phyloP scores from a whole-genome alignment of 2,329 filamentous ascomycete species.

The Metarhizium robertsii region DNA sequence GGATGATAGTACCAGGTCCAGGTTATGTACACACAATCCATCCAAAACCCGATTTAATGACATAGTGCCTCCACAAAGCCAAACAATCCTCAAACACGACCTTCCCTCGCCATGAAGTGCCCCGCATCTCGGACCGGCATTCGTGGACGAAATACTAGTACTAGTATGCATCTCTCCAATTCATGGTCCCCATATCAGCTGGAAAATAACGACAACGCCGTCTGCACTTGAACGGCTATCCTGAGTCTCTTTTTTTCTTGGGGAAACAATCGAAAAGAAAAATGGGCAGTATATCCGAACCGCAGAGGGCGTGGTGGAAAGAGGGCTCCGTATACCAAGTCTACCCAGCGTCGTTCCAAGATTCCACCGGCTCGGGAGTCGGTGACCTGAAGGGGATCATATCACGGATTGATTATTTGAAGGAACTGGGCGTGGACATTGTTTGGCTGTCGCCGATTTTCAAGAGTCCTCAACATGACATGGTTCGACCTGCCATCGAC shows the following conservation, averaged over 20 bases:
- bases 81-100: background rate
- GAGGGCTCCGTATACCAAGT: conserved; percentile 52
- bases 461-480: conserved; percentile 51
- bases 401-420: conserved; percentile 44
- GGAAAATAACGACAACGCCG: background rate
- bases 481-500: conserved; percentile 29
- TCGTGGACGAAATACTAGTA: no score
- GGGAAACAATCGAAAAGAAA: background rate
- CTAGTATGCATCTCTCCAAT: background rate
- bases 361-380: conserved; percentile 44
- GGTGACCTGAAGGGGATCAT: conserved; percentile 51
- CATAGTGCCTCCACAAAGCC: background rate
- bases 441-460: conserved; percentile 44
- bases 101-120: background rate
- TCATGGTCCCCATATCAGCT: background rate
- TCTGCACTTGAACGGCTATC: background rate
- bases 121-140: background rate
- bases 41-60: background rate
- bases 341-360: conserved; percentile 53
- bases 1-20: background rate
- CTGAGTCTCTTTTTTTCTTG: background rate
- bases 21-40: background rate
- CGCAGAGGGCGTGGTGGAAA: conserved; percentile 44
- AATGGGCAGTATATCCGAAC: conserved; percentile 16
- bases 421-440: conserved; percentile 46